Evolutionary conservation across 1,284 basidiomycete species (phyloP).

Genomic region (Rhodotorula sp.): DNA sequence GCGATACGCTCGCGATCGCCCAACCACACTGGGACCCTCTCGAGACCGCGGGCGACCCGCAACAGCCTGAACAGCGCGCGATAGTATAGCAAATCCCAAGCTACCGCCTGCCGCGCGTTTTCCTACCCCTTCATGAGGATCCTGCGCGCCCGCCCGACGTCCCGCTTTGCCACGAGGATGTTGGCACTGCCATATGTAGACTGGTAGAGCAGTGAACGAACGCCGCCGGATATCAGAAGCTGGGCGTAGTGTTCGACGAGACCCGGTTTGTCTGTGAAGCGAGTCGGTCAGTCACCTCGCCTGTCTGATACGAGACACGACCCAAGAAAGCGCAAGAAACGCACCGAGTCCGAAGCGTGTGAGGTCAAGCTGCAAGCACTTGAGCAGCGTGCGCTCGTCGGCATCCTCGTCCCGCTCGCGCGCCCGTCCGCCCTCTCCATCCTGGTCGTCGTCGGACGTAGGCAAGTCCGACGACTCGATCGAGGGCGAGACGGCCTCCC

Average conservation of each 20-base stretch:
- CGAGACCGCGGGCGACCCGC: no score
- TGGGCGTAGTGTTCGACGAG: conserved; percentile 42
- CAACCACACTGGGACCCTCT: no score
- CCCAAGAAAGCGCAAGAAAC: background rate
- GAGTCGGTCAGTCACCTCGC: background rate
- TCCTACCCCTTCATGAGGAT: conserved; percentile 15
- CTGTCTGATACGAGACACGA: no score
- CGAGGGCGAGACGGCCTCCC: background rate
- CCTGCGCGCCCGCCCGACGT: conserved; percentile 31
- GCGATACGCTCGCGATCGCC: no score
- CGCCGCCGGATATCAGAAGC: conserved; percentile 35
- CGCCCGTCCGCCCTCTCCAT: background rate
- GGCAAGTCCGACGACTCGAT: background rate
- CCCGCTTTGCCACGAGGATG: conserved; percentile 42
- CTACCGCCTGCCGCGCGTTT: background rate
- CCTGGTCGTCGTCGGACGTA: conserved; percentile 1
- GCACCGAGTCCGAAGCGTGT: conserved; percentile 38
- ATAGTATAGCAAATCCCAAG: no score
- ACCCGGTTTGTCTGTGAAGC: conserved; percentile 38
- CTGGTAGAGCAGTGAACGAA: conserved; percentile 32
- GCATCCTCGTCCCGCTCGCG: background rate
- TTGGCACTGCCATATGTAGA: conserved; percentile 36
- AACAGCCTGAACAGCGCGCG: no score
- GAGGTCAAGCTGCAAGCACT: conserved; percentile 42
- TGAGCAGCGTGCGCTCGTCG: conserved; percentile 33